Base-by-base conservation (phyloP, 2,329 filamentous ascomycete genomes). In the Lecanicillium sp. region DNA sequence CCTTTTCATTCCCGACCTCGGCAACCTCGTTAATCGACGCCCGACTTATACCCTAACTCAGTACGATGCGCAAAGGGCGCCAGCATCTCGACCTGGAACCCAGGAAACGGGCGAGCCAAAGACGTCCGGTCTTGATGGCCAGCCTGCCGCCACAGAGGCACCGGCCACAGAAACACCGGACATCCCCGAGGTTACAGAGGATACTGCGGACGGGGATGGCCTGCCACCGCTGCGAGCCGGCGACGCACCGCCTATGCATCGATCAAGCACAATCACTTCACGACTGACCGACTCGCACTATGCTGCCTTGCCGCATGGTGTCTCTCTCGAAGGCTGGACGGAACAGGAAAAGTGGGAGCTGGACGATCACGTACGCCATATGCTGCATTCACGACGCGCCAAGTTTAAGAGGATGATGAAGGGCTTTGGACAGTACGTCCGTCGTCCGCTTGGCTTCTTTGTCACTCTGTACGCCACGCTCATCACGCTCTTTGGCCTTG, bases 331-430 rank as follows among this genome's bases (percentile, higher is more conserved):
- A 6, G 84, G 81, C 11, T 94, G 87, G 87, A 79, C 65, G 3
- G 71, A 74, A 6, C 77, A 80, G 34, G 87, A 94, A 45, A 81
- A 87, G 53, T 71, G 72, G 44, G 79, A 87, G 54, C 65, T 94
- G 29, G 87, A 94, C 52, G 87, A 94, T 48, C 81, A 90, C 55
- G 87, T 94, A 14, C 74, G 87, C 22, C 87, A 94, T 55, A 87
- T 92, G 77, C 62, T 94, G 30, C 87, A 94, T 60, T 94, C 87
- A 6, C 77, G 79, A 39, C 75, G 85, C 13, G 84, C 82, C 27
- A 82, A 79, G 42, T 85, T 94, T 64, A 90, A 88, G 61, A 81
- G 85, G 28, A 67, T 75, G 11, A 77, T 89, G 76, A 81, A 78
- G 55, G 87, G 85, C 0, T 94, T 94, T 52, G 77, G 79, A 3